phyloP scores from a whole-genome alignment of 768 basidiomycete species.

The Boletus patriciae region DNA sequence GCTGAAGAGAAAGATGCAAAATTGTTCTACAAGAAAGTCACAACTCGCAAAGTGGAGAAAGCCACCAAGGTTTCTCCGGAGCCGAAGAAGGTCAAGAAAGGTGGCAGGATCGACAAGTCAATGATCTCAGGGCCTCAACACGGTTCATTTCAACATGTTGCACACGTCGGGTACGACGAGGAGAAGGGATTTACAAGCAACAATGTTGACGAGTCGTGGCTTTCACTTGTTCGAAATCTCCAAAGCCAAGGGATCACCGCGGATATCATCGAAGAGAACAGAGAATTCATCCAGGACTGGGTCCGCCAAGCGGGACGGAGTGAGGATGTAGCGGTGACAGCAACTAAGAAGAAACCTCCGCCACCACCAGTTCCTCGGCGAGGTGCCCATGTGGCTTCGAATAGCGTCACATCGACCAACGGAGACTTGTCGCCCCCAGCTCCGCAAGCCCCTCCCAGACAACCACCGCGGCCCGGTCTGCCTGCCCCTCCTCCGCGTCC shows the following conservation, averaged over 20 bases:
- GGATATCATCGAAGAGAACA: conserved; percentile 71
- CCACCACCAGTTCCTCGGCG: conserved; percentile 38
- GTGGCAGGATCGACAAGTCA: conserved; percentile 88
- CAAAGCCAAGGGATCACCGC: conserved; percentile 63
- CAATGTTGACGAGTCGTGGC: conserved; percentile 91
- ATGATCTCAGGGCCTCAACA: conserved; percentile 81
- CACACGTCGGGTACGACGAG: conserved; percentile 92
- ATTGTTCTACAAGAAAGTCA: conserved; percentile 83
- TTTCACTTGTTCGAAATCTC: conserved; percentile 64
- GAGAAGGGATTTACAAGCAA: conserved; percentile 83
- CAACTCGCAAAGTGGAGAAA: conserved; percentile 59
- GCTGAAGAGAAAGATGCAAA: conserved; percentile 84
- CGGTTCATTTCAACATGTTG: conserved; percentile 84
- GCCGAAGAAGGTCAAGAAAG: conserved; percentile 58
- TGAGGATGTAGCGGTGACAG: conserved; percentile 35
- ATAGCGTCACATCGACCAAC: conserved; percentile 25
- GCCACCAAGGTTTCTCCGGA: conserved; percentile 49
- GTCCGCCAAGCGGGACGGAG: conserved; percentile 49
- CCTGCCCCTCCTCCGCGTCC: conserved; percentile 21
- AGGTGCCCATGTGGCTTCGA: conserved; percentile 26
- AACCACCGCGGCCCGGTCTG: conserved; percentile 24
- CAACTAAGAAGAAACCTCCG: conserved; percentile 38
- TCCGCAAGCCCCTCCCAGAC: conserved; percentile 35
- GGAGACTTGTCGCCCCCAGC: conserved; percentile 29
- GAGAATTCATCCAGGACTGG: conserved; percentile 88